phyloP scores from a whole-genome alignment of 345 rosid species.

The Laguncularia racemosa region DNA sequence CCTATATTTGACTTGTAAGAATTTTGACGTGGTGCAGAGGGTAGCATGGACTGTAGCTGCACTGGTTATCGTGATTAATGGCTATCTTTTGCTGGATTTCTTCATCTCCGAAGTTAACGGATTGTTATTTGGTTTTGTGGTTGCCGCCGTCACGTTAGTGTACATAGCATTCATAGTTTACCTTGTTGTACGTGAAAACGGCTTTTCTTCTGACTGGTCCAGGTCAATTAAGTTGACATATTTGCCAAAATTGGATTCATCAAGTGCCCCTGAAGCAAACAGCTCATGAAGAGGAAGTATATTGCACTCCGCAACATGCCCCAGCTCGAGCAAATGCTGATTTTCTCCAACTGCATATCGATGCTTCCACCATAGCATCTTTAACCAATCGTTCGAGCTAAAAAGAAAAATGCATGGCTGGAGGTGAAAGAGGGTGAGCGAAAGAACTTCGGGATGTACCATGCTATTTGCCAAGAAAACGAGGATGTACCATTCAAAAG shows the following conservation, averaged over 20 bases:
- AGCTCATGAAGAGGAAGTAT: not conserved
- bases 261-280: slow-evolving; percentile 2
- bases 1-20: too few relatives aligned
- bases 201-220: slow-evolving; percentile 18
- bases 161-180: slow-evolving; percentile 63
- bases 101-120: slow-evolving; percentile 70
- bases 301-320: too few relatives aligned
- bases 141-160: slow-evolving; percentile 42
- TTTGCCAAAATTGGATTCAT: slow-evolving; percentile 5
- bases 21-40: slow-evolving; percentile 30
- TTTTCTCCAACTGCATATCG: too few relatives aligned
- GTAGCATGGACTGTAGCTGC: slow-evolving; percentile 85
- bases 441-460: too few relatives aligned
- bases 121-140: slow-evolving; percentile 39
- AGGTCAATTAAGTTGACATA: not conserved
- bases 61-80: slow-evolving; percentile 69
- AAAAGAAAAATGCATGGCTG: too few relatives aligned
- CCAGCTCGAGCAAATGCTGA: too few relatives aligned
- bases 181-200: slow-evolving; percentile 39
- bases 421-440: too few relatives aligned
- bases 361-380: too few relatives aligned
- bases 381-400: too few relatives aligned
- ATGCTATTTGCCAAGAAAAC: too few relatives aligned
- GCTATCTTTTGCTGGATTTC: slow-evolving; percentile 75
- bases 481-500: too few relatives aligned